Percentiles rank a stretch among this genome's conserved stretches.
These are phyloP conservation scores for Metarhizium guizhouense DNA, from an alignment of 2,329 filamentous ascomycete species.

Conservation along the genomic window DNA sequence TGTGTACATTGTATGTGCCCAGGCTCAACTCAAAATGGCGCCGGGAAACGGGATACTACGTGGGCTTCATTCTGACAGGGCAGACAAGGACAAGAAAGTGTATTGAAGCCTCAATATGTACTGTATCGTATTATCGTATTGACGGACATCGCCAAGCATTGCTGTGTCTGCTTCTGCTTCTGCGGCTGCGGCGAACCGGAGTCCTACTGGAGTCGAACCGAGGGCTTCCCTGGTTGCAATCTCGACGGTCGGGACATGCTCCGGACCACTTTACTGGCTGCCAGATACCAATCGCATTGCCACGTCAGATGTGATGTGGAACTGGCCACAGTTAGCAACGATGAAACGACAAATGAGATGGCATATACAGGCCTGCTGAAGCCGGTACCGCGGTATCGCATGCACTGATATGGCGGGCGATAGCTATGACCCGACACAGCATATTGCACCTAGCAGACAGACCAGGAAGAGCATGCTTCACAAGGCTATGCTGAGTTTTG, in stretches of 20 bases:
- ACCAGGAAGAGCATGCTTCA: neutral
- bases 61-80: neutral
- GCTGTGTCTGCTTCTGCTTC: neutral
- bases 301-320: neutral
- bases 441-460: too few relatives aligned
- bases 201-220: neutral
- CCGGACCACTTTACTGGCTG: neutral
- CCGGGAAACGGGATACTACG: slow-evolving; percentile 1
- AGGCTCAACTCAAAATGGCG: slow-evolving; percentile 7
- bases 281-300: neutral
- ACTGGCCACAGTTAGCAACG: neutral
- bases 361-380: neutral
- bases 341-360: neutral
- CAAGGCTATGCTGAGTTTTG: neutral
- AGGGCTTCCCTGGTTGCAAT: neutral
- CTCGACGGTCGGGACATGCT: neutral
- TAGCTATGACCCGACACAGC: too few relatives aligned
- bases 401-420: too few relatives aligned
- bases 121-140: neutral
- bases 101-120: neutral
- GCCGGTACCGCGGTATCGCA: neutral
- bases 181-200: neutral
- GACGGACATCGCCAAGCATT: neutral
- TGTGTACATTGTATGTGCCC: neutral
- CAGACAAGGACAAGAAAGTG: neutral